phyloP scores from a whole-genome alignment of 805 yeast genomes.

The Candida berthetii region DNA sequence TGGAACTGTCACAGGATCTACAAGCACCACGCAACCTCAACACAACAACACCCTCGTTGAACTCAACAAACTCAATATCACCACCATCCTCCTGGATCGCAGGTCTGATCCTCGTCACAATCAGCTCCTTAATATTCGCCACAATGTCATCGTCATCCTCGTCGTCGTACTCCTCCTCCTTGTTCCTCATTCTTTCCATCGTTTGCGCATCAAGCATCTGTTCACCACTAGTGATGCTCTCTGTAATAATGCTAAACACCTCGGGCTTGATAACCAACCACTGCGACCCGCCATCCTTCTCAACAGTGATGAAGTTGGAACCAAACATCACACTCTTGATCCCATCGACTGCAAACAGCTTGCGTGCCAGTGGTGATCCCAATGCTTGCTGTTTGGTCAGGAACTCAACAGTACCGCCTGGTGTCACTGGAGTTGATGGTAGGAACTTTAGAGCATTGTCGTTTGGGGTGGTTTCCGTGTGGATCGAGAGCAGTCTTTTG shows the following conservation, averaged over 20 bases:
- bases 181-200: neutral
- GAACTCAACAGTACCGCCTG: conserved; percentile 65
- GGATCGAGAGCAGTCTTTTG: conserved; percentile 41
- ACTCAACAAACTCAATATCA: conserved; percentile 59
- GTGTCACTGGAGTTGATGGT: conserved; percentile 67
- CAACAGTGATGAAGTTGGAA: conserved; percentile 76
- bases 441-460: conserved; percentile 80
- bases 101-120: conserved; percentile 65
- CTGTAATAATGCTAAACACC: conserved; percentile 36
- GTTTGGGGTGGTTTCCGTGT: conserved; percentile 82
- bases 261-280: conserved; percentile 66
- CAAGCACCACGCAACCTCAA: conserved; percentile 65
- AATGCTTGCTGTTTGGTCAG: conserved; percentile 70
- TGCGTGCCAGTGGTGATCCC: conserved; percentile 71
- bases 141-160: conserved; percentile 66
- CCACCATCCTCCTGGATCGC: conserved; percentile 77
- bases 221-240: conserved; percentile 30
- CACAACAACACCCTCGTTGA: conserved; percentile 58
- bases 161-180: conserved; percentile 17
- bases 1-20: conserved; percentile 63
- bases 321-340: conserved; percentile 76
- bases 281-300: conserved; percentile 40
- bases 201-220: conserved; percentile 39
- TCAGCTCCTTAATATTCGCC: conserved; percentile 61
- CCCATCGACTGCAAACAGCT: conserved; percentile 71